Base-by-base conservation (phyloP, 345 rosid genomes). In the Acer negundo region DNA sequence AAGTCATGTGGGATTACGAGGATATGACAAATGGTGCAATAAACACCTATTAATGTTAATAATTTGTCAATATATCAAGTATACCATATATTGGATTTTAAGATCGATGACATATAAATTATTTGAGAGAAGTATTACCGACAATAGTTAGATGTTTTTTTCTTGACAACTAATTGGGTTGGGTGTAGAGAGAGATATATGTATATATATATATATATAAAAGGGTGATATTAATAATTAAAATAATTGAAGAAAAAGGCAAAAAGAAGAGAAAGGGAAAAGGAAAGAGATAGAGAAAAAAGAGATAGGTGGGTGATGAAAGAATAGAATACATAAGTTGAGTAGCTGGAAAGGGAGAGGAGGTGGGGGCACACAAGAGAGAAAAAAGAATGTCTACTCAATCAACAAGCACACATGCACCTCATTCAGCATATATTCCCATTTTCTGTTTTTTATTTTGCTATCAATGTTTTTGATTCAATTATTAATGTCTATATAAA, bases 121-220 rank as follows among this genome's bases (percentile, higher is more conserved):
- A n/a, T 42, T 31, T 65, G 58, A 17, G 12, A 75, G 42, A 80
- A 67, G 40, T n/a, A 74, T 67, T 75, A 82, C 80, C 82, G 83
- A 83, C 80, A 79, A 59, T 0, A 51, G 40, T 24, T 15, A 55
- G 15, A 19, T 53, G 10, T 11, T 67, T 75, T 28, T 70, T 35
- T 38, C 23, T 22, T 10, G 40, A 73, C 68, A 73, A 23, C 75
- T 53, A 24, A 53, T 70, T 16, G 47, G n/a, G 58, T 31, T 4
- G 38, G 38, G 38, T 31, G 38, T 40, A 53, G 16, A 70, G 13
- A 53, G 58, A 44, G 35, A 77, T 42, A 23, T 66, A 56, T 20
- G 0, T 13, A 44, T 15, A 49, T 49, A 11, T 49, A 15, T 11
- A 13, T 13, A 47, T 2, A 12, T 12, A 47, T 2, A 49, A 16